Conservation (phyloP, 441 rosid genomes). For the Populus hybrid region DNA sequence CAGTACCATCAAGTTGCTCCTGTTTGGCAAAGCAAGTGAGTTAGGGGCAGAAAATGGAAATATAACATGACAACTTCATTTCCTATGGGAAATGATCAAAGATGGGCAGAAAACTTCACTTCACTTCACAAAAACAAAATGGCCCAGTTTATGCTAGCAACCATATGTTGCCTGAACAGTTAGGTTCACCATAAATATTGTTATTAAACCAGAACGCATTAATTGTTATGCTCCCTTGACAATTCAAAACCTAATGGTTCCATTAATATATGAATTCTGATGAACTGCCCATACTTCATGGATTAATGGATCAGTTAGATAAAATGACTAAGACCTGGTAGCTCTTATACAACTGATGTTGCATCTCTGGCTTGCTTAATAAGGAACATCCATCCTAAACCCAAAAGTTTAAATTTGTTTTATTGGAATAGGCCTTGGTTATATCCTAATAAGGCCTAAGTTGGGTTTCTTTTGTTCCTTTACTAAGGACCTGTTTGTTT, state of each 20-base stretch:
- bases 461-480: not conserved
- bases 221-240: not conserved
- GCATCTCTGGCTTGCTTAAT: not conserved
- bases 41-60: not conserved
- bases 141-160: not conserved
- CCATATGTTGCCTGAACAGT: not conserved
- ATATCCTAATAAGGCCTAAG: not conserved
- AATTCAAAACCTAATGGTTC: not conserved
- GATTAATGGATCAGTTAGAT: not conserved
- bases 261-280: not conserved
- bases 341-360: not conserved
- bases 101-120: not conserved
- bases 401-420: not conserved
- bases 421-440: not conserved
- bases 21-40: constrained; percentile 26
- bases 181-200: not conserved
- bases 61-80: not conserved
- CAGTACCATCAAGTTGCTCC: constrained; percentile 99
- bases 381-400: not conserved
- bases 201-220: not conserved
- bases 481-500: not conserved
- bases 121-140: not conserved
- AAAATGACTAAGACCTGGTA: not conserved
- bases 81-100: not conserved
- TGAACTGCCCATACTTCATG: not conserved